Evolutionary conservation across 140 eudicot species (phyloP).

Genomic region (Anethum foeniculum): DNA sequence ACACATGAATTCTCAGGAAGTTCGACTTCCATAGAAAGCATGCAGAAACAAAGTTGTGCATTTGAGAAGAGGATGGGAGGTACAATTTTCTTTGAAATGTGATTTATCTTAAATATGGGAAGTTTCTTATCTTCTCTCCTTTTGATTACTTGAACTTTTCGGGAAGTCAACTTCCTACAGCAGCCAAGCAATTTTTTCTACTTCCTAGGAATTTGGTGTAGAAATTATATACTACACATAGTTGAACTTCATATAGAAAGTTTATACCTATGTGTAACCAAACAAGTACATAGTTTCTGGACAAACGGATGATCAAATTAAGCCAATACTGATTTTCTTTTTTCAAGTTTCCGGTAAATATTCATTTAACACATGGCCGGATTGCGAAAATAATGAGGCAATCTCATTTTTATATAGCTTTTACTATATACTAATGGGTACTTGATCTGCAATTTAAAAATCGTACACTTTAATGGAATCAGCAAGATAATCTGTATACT

Average conservation of each 20-base stretch:
- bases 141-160: background rate
- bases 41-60: too few species aligned
- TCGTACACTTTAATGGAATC: background rate
- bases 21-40: too few species aligned
- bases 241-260: too few species aligned
- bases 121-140: background rate
- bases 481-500: background rate
- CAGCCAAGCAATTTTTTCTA: too few species aligned
- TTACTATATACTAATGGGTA: background rate
- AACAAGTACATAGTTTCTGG: background rate
- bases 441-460: background rate
- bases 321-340: background rate
- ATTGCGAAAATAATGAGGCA: background rate
- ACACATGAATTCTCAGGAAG: too few species aligned
- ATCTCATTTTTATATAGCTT: background rate
- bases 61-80: too few species aligned
- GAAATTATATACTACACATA: too few species aligned
- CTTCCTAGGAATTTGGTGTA: too few species aligned
- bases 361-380: background rate
- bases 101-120: background rate
- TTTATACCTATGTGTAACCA: background rate
- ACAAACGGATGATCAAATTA: background rate
- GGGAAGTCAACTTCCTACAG: too few species aligned
- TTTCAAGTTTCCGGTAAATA: too few species aligned
- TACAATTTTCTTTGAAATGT: too few species aligned